Evolutionary conservation across 2,329 filamentous ascomycete genomes (phyloP).

Genomic region (Colletotrichum tropicale): DNA sequence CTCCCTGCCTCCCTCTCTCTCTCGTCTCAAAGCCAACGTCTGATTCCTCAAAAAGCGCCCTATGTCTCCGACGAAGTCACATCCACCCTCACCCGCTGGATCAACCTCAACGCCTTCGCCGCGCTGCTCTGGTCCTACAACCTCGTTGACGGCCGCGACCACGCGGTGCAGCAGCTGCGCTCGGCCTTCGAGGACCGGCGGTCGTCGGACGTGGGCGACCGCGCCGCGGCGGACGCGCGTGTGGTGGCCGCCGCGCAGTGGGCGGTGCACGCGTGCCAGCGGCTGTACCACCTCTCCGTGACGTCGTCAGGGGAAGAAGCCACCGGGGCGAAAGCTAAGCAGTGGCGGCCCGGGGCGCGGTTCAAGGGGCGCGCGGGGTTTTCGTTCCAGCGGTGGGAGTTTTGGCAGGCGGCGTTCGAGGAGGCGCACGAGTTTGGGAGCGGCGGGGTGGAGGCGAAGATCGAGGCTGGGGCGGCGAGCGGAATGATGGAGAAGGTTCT

Average conservation of each 20-base stretch:
- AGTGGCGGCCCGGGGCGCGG: slow-evolving; percentile 4
- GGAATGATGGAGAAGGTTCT: slow-evolving; percentile 35
- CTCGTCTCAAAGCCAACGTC: not conserved
- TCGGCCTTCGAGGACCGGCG: slow-evolving; percentile 17
- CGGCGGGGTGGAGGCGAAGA: slow-evolving; percentile 38
- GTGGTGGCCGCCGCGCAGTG: slow-evolving; percentile 16
- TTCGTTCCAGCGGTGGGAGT: slow-evolving; percentile 16
- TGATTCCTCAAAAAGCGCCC: not conserved
- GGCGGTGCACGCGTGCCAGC: slow-evolving; percentile 10
- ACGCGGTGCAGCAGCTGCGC: slow-evolving; percentile 16
- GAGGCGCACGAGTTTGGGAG: slow-evolving; percentile 3
- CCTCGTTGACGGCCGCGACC: slow-evolving; percentile 16
- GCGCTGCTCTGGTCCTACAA: slow-evolving; percentile 20
- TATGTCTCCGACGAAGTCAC: not conserved
- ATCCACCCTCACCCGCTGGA: not conserved
- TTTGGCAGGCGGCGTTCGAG: slow-evolving; percentile 19
- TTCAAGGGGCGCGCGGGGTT: slow-evolving; percentile 6
- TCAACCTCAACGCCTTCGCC: slow-evolving; percentile 20
- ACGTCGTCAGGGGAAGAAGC: not conserved
- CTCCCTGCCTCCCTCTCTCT: too few species aligned
- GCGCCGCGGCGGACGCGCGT: not conserved
- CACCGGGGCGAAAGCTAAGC: not conserved
- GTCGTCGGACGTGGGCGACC: not conserved
- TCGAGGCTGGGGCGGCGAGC: slow-evolving; percentile 45
- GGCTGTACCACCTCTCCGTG: slow-evolving; percentile 17